Conservation (phyloP, 192 early-diverging fungal species). For the Jimgerdemannia lactiflua region DNA sequence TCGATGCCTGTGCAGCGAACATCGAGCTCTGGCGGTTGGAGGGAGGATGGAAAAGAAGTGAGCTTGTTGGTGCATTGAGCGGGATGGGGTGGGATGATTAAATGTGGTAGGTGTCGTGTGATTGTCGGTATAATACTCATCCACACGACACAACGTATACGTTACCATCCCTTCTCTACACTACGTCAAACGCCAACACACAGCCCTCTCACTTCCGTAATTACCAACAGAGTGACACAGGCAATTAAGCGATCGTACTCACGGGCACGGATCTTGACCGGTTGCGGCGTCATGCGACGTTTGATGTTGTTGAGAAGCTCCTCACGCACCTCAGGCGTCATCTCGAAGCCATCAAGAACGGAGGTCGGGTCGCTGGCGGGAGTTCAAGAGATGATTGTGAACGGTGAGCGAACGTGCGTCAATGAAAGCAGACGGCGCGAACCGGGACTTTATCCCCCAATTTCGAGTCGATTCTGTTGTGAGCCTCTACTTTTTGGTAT, state of each 20-base stretch:
- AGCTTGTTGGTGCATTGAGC: too few species aligned
- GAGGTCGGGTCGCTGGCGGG: conserved; percentile 72
- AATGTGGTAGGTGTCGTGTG: too few species aligned
- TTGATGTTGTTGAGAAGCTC: conserved; percentile 84
- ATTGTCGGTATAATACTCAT: too few species aligned
- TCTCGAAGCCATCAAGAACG: conserved; percentile 79
- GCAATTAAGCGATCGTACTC: conserved; percentile 7
- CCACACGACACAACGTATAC: too few species aligned
- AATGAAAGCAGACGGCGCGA: background rate
- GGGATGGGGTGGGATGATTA: too few species aligned
- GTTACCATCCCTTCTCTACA: too few species aligned
- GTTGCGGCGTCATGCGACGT: conserved; percentile 92
- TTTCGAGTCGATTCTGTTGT: too few species aligned
- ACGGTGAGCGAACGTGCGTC: background rate
- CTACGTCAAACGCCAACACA: too few species aligned
- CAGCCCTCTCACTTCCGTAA: too few species aligned
- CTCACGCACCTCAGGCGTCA: conserved; percentile 56
- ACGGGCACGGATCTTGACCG: conserved; percentile 92
- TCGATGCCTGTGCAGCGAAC: conserved; percentile 91
- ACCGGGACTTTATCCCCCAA: background rate
- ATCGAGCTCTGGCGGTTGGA: conserved; percentile 70
- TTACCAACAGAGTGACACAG: background rate
- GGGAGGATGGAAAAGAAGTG: conserved; percentile 3
- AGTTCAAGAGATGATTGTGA: conserved; percentile 4
- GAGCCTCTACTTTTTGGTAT: too few species aligned